Conservation (phyloP, 805 yeast species). For the Starmerella scarabaei region DNA sequence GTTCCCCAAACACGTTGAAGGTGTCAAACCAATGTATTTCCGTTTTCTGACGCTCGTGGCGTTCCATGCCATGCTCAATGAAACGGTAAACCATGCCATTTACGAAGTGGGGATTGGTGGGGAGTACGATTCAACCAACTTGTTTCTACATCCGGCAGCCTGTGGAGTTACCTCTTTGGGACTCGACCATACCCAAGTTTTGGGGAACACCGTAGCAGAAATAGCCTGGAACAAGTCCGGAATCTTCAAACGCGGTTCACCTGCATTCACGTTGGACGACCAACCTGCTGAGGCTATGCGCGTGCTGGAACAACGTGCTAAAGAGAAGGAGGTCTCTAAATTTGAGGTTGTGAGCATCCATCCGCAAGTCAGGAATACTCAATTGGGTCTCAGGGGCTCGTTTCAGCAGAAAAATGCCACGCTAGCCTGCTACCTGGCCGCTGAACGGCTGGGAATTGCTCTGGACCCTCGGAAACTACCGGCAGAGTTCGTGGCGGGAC, state of each 20-base stretch:
- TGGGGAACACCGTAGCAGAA: slow-evolving; percentile 76
- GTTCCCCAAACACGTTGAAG: slow-evolving; percentile 65
- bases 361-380: slow-evolving; percentile 27
- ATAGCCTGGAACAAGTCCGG: slow-evolving; percentile 97
- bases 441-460: slow-evolving; percentile 32
- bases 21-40: slow-evolving; percentile 82
- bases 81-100: slow-evolving; percentile 85
- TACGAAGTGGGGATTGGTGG: slow-evolving; percentile 99
- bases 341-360: slow-evolving; percentile 42
- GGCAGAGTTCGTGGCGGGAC: slow-evolving; percentile 15
- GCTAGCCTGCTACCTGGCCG: slow-evolving; percentile 61
- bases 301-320: slow-evolving; percentile 50
- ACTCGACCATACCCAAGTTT: slow-evolving; percentile 75
- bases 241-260: slow-evolving; percentile 56
- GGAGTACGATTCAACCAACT: slow-evolving; percentile 89
- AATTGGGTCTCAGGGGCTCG: slow-evolving; percentile 41
- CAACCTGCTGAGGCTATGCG: slow-evolving; percentile 39
- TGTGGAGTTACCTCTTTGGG: slow-evolving; percentile 82
- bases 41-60: slow-evolving; percentile 79
- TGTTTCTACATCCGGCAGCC: slow-evolving; percentile 63
- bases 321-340: slow-evolving; percentile 38
- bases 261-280: slow-evolving; percentile 51
- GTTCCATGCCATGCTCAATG: slow-evolving; percentile 78
- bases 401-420: slow-evolving; percentile 83
- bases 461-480: slow-evolving; percentile 19